phyloP scores from a whole-genome alignment of 352 stramenopile species.

The Globisporangium paddicum region DNA sequence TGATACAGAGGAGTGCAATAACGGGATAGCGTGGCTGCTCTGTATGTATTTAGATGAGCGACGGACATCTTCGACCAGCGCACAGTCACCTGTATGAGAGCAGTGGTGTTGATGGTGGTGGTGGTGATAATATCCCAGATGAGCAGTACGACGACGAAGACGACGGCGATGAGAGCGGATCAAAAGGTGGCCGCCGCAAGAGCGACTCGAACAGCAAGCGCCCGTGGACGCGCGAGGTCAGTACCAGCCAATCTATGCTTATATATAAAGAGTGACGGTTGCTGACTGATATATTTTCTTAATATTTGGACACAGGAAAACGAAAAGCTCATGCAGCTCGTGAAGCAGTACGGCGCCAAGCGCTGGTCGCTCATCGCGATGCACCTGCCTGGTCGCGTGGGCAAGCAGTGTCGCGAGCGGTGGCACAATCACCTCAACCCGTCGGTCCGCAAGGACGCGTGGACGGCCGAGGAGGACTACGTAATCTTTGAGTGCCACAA shows the following conservation, averaged over 20 bases:
- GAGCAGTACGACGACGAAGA: conserved; percentile 72
- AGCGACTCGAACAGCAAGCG: conserved; percentile 84
- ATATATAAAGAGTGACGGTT: not conserved
- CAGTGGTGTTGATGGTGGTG: not conserved
- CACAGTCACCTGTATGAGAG: not conserved
- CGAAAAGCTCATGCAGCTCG: conserved; percentile 82
- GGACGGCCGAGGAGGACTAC: conserved; percentile 88
- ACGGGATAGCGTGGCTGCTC: too few species aligned
- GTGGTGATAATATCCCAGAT: conserved; percentile 18
- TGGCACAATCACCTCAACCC: conserved; percentile 90
- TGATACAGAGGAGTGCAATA: not conserved
- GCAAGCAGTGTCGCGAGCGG: conserved; percentile 87
- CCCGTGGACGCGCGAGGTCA: conserved; percentile 77
- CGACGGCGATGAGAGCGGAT: conserved; percentile 49
- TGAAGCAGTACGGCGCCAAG: conserved; percentile 88
- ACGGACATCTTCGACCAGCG: conserved; percentile 1
- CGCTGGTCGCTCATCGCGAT: conserved; percentile 88
- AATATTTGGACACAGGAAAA: conserved; percentile 62
- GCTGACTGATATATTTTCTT: not conserved
- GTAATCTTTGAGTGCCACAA: conserved; percentile 90
- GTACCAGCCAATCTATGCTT: not conserved
- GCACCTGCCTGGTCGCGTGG: conserved; percentile 81
- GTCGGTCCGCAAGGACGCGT: conserved; percentile 85
- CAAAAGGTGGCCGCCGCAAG: conserved; percentile 37
- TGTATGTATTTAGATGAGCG: not conserved